phyloP scores from a whole-genome alignment of 306 rosid genomes.

The Cercis canadensis region DNA sequence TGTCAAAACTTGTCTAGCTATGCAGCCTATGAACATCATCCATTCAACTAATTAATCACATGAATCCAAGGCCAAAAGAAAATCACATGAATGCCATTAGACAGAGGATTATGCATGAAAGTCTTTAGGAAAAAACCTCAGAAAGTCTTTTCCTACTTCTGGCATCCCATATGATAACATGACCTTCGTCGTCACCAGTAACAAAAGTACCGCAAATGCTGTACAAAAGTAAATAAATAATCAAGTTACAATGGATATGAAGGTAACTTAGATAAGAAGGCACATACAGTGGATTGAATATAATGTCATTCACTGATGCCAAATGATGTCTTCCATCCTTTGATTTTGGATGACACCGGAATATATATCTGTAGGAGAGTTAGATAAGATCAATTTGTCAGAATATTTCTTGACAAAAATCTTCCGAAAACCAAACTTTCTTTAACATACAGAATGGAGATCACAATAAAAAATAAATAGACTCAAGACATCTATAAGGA shows the following conservation, averaged over 20 bases:
- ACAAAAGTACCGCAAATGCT: slow-evolving; percentile 66
- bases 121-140: slow-evolving; percentile 56
- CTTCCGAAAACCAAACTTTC: background rate
- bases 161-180: slow-evolving; percentile 76
- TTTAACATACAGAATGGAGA: slow-evolving; percentile 4
- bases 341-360: slow-evolving; percentile 87
- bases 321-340: slow-evolving; percentile 61
- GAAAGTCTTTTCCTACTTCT: slow-evolving; percentile 60
- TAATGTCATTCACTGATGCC: slow-evolving; percentile 81
- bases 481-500: background rate
- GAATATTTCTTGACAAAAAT: slow-evolving; percentile 35
- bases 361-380: slow-evolving; percentile 63
- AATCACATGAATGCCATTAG: background rate
- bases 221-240: slow-evolving; percentile 32
- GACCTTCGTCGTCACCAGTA: slow-evolving; percentile 81
- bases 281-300: slow-evolving; percentile 80
- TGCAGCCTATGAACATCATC: background rate
- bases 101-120: background rate
- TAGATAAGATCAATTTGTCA: slow-evolving; percentile 31
- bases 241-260: slow-evolving; percentile 25
- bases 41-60: background rate
- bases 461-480: slow-evolving; percentile 15
- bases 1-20: background rate
- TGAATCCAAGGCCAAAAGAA: no score
- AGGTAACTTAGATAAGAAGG: slow-evolving; percentile 31